Conservation (phyloP, 139 green algal species). For the Astrephomene gubernaculifera region DNA sequence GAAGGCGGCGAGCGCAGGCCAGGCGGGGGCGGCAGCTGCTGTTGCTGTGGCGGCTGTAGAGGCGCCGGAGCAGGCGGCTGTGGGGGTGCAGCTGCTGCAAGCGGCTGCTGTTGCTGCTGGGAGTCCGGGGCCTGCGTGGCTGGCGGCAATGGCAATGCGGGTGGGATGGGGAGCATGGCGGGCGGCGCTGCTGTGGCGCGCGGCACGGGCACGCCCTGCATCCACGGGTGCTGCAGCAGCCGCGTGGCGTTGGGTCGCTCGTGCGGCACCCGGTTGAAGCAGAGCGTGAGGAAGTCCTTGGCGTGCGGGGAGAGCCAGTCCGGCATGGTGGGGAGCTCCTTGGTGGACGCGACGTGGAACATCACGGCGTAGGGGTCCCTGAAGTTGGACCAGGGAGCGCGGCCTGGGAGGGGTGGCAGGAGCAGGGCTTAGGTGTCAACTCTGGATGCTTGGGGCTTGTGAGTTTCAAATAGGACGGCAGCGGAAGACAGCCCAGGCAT, state of each 20-base stretch:
- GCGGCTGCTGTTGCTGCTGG: not conserved
- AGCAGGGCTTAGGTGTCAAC: too few relatives aligned
- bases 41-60: not conserved
- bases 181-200: constrained; percentile 6
- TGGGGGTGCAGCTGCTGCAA: not conserved
- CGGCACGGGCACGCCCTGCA: constrained; percentile 55
- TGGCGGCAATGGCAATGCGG: too few relatives aligned
- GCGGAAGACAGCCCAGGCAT: too few relatives aligned
- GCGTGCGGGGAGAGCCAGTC: constrained; percentile 80
- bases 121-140: constrained; percentile 4
- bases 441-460: too few relatives aligned
- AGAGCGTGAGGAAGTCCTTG: constrained; percentile 93
- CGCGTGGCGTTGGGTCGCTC: constrained; percentile 76
- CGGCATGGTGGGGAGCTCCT: constrained; percentile 82
- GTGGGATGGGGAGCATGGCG: constrained; percentile 15
- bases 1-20: constrained; percentile 44
- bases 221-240: constrained; percentile 86
- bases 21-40: constrained; percentile 2
- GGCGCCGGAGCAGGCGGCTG: not conserved
- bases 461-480: too few relatives aligned
- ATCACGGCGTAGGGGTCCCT: constrained; percentile 74
- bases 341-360: constrained; percentile 92
- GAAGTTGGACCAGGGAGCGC: constrained; percentile 61
- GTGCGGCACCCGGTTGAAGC: constrained; percentile 87
- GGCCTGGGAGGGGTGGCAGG: too few relatives aligned